Evolutionary conservation across 2,329 filamentous ascomycete species (phyloP), one percentile per base, ranked within the genome.

Genomic region (Scopulariopsis brevicaulis): DNA sequence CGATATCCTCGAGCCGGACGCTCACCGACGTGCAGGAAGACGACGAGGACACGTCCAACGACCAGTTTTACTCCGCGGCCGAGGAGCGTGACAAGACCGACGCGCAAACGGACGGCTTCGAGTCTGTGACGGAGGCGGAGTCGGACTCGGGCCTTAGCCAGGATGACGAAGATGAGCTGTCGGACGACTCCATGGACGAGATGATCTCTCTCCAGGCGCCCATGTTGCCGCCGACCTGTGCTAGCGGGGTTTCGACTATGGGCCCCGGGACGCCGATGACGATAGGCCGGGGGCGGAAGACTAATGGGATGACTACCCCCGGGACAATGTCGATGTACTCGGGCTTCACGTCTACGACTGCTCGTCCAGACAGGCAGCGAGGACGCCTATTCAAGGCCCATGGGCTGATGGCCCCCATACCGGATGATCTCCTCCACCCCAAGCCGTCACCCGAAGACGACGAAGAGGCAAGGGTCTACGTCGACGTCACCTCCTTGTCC

Each of bases 31-130:
- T 82, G 0, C 65, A 69, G 8, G 81, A 83, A 54, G 79, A 82
- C 54, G 87, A 88, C 34, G 89, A 95, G 59, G 90, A 96, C 65
- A 90, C 88, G 1, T 86, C 89, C 6, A 96, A 89, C 59, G 93
- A 97, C 67, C 86, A 91, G 64, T 96, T 96, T 73, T 96, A 84
- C 70, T 96, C 93, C 6, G 93, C 93, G 1, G 87, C 90, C 2
- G 93, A 96, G 68, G 91, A 96, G 62, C 81, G 84, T 24, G 73
- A 81, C 61, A 82, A 76, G 65, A 82, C 82, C 15, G 79, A 83
- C 59, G 75, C 77, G 8, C 75, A 77, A 25, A 77, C 79, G 1
- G 85, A 85, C 46, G 62, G 62, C 50, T 79, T 80, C 6, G 81
- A 80, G 58, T 77, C 77, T 1, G 73, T 75, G 8, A 83, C 81